These are phyloP conservation scores for Trypanosoma lewisi DNA, from an alignment of 208 protist genomes.

Conservation along the genomic window DNA sequence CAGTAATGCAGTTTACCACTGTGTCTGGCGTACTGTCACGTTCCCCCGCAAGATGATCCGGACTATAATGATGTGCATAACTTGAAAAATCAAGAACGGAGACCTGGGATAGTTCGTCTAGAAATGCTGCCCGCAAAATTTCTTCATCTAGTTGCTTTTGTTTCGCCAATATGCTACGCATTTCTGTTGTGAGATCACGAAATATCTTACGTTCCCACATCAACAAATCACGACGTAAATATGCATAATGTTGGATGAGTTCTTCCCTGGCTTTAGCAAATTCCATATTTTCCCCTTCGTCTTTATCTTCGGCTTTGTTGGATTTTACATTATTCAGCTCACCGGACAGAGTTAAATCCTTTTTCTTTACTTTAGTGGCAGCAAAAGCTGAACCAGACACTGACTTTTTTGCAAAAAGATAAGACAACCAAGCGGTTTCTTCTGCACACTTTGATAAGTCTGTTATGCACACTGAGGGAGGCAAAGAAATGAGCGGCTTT, in stretches of 20 bases:
- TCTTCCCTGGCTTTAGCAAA: conserved; percentile 2
- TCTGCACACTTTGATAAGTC: conserved; percentile 5
- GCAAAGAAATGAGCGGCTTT: conserved; percentile 22
- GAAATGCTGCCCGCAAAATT: conserved; percentile 20
- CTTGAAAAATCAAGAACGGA: conserved; percentile 35
- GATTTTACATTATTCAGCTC: background rate
- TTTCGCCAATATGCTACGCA: conserved; percentile 30
- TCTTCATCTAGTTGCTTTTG: conserved; percentile 31
- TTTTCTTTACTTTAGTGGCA: background rate
- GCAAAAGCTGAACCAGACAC: background rate
- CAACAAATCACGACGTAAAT: conserved; percentile 41
- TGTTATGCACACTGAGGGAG: background rate
- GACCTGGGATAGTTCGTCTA: conserved; percentile 27
- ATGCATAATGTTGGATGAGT: conserved; percentile 27
- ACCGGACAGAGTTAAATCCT: background rate
- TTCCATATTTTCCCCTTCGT: background rate
- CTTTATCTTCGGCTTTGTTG: background rate
- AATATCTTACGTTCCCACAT: conserved; percentile 35
- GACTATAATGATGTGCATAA: conserved; percentile 30
- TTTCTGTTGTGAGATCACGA: conserved; percentile 26
- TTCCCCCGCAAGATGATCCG: background rate
- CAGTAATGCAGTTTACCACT: background rate
- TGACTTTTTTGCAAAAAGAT: conserved; percentile 13
- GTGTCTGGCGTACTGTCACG: background rate
- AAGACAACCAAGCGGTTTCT: conserved; percentile 21